These are phyloP conservation scores for Ganoderma meredithae DNA, from an alignment of 1,284 basidiomycete genomes.

Conservation along the genomic window DNA sequence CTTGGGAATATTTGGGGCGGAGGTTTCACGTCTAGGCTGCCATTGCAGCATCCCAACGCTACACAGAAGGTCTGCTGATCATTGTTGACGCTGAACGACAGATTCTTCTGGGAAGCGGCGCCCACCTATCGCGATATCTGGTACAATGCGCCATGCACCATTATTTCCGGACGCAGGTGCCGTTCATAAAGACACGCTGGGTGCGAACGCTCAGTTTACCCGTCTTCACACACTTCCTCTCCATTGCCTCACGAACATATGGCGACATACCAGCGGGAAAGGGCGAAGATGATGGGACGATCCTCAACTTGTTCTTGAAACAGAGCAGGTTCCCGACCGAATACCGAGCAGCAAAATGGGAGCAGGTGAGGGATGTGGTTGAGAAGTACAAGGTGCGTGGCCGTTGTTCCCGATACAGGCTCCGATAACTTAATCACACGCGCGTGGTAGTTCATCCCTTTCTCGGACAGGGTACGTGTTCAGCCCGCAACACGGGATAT, in stretches of 20 bases:
- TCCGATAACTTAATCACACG: constrained; percentile 25
- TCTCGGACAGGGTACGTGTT: constrained; percentile 64
- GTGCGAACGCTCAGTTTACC: constrained; percentile 65
- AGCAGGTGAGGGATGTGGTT: constrained; percentile 67
- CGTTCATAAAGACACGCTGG: constrained; percentile 78
- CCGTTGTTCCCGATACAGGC: constrained; percentile 16
- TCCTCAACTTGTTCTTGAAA: constrained; percentile 69
- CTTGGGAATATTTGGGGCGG: neutral
- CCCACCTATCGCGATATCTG: constrained; percentile 78
- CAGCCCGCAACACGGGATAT: constrained; percentile 3
- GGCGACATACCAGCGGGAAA: constrained; percentile 72
- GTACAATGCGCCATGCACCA: constrained; percentile 79
- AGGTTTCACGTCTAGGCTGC: neutral
- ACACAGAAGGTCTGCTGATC: constrained; percentile 6
- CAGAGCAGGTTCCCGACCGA: constrained; percentile 66
- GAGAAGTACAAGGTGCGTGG: constrained; percentile 69
- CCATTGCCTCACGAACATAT: constrained; percentile 60
- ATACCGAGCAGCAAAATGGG: constrained; percentile 63
- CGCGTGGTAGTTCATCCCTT: constrained; percentile 72
- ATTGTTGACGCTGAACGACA: constrained; percentile 9
- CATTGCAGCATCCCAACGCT: neutral
- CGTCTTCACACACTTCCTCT: constrained; percentile 69
- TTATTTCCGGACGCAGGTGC: constrained; percentile 72
- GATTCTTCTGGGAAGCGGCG: constrained; percentile 61
- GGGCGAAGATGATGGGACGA: constrained; percentile 74